Base-by-base conservation (phyloP, 768 basidiomycete genomes). In the Rhodocollybia butyracea region DNA sequence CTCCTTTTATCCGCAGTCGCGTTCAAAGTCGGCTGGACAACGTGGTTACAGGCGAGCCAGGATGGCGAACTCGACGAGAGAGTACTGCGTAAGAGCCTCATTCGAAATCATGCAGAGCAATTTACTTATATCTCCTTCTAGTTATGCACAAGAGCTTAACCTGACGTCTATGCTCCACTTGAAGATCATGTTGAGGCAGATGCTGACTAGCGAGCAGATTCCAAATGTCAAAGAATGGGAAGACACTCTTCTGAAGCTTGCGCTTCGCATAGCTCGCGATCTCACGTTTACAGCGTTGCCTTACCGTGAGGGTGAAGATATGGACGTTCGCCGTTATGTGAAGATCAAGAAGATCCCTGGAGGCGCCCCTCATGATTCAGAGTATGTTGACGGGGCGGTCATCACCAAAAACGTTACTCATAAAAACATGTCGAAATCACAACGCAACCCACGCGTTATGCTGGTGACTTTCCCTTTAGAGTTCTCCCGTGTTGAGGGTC, bases 271-370 rank as follows among this genome's bases (percentile, higher is more conserved):
- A 41, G 91, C 94, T 3, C 84, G 85, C 21, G 90, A 92, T 54
- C 76, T 95, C 56, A 89, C 91, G 0, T 91, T 94, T 66, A 88
- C 88, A 2, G 64, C 78, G 5, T 67, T 79, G 24, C 78, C 80
- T 46, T 85, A 91, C 60, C 81, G 86, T 5, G 86, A 91, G 66
- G 93, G 93, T 2, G 91, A 94, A 62, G 90, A 92, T 59, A 94
- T 98, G 85, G 97, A 98, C 68, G 88, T 97, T 22, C 79, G 96
- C 30, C 83, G 88, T 36, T 97, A 96, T 62, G 94, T 98, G 45
- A 98, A 98, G 73, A 95, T 98, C 71, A 98, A 99, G 76, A 96
- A 96, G 71, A 89, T 98, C 15, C 96, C 97, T 0, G 97, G 97
- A 22, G 97, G 97, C 3, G 76, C 82, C 34, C 94, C 96, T 19